Percentiles rank a stretch among this genome's conserved stretches.
Evolutionary conservation across 2,329 filamentous ascomycete genomes (phyloP).

Genomic region (Botrytis paeoniae): DNA sequence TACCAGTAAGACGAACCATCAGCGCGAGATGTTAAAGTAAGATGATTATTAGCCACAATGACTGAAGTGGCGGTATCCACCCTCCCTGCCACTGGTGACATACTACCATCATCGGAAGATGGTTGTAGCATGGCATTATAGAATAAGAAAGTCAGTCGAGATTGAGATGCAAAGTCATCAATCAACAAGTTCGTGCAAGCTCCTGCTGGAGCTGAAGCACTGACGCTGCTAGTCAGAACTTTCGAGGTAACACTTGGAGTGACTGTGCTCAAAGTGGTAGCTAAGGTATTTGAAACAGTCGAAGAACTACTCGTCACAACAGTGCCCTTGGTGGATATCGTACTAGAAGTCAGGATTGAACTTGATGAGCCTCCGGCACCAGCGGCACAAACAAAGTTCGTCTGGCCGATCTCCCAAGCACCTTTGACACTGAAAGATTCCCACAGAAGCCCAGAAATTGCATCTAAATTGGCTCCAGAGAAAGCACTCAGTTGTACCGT

Average conservation of each 20-base stretch:
- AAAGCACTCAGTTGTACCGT: constrained; percentile 51
- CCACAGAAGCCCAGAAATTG: constrained; percentile 47
- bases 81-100: constrained; percentile 38
- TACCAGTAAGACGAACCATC: constrained; percentile 55
- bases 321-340: constrained; percentile 1
- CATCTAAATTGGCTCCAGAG: constrained; percentile 48
- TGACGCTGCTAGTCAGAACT: neutral
- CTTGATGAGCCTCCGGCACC: constrained; percentile 6
- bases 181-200: constrained; percentile 47
- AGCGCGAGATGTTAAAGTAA: constrained; percentile 50
- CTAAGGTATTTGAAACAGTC: neutral
- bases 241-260: neutral
- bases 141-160: constrained; percentile 57
- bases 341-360: neutral
- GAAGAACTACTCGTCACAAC: constrained; percentile 3
- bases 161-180: constrained; percentile 61
- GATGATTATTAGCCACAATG: constrained; percentile 49
- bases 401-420: constrained; percentile 49
- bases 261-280: neutral
- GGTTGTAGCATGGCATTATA: constrained; percentile 58
- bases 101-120: constrained; percentile 55
- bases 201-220: constrained; percentile 20
- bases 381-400: constrained; percentile 45
- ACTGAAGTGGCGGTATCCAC: constrained; percentile 43
- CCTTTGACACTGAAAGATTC: constrained; percentile 40